Percentiles rank a stretch among this genome's conserved stretches.
Conservation (phyloP, 1,284 basidiomycete genomes). For the Rhizopogon parksii region DNA sequence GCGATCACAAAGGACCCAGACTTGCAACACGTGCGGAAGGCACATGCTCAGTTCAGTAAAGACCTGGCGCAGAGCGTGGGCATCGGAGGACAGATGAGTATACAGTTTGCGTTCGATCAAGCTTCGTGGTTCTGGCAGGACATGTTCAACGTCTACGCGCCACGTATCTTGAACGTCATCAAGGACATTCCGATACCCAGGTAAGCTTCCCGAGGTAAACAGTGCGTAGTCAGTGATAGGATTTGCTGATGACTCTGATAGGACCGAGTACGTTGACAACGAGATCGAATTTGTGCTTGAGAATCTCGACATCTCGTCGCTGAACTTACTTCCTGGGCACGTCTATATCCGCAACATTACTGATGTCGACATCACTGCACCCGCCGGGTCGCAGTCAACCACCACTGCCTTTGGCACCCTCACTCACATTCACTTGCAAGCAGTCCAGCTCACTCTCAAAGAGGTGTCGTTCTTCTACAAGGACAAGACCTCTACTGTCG, state of each 20-base stretch:
- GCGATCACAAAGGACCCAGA: conserved; percentile 44
- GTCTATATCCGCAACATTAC: conserved; percentile 67
- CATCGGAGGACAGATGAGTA: conserved; percentile 27
- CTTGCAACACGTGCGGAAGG: conserved; percentile 36
- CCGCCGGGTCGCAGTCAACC: conserved; percentile 31
- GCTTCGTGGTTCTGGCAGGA: conserved; percentile 70
- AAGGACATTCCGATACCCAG: conserved; percentile 59
- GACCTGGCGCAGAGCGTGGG: conserved; percentile 42
- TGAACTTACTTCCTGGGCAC: conserved; percentile 60
- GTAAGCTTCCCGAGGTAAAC: conserved; percentile 28
- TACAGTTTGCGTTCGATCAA: conserved; percentile 48
- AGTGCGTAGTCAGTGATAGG: conserved; percentile 1
- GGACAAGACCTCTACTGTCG: conserved; percentile 47
- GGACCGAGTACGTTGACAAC: conserved; percentile 59
- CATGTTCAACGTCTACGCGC: conserved; percentile 58
- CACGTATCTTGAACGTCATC: conserved; percentile 40
- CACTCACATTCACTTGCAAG: conserved; percentile 57
- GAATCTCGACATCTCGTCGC: conserved; percentile 57
- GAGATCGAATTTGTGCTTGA: conserved; percentile 67
- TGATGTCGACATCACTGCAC: conserved; percentile 58
- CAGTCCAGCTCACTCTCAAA: conserved; percentile 50
- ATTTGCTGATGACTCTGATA: conserved; percentile 21
- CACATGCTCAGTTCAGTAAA: conserved; percentile 39
- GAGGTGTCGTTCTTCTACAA: conserved; percentile 68
- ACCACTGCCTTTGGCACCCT: conserved; percentile 50